Base-by-base conservation (phyloP, 177 flowering plant genomes). In the Vitis hybrid region DNA sequence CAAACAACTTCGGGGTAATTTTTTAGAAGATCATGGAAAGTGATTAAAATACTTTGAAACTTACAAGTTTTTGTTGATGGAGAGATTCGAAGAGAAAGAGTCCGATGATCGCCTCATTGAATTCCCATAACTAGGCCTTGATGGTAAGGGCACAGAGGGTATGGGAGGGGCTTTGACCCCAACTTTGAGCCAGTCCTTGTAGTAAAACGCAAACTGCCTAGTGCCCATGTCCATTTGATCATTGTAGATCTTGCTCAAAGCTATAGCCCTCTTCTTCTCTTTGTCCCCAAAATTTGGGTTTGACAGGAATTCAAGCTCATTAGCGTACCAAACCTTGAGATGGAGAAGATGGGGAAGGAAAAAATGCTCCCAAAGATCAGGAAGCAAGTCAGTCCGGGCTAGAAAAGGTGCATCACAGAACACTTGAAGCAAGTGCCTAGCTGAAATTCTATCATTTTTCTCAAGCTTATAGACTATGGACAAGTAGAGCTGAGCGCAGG, bases 301-400 rank as follows among this genome's bases (percentile, higher is more conserved):
- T 1, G 77, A 62, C 1, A 82, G 57, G 60, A 61, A 17, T 17
- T 86, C 90, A 17, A 77, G 67, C 70, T 90, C 89, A 49, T 80
- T 66, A 9, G 27, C 73, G 75, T 80, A 87, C 95, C 95, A 90
- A 27, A 85, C 67, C 74, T 88, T 86, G 17, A 90, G 69, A 75
- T 90, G 95, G 13, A 88, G 84, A 51, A 90, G 85, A 64, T 90
- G 95, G 2, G 95, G 95, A 4, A 90, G 86, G 70, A 90, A 84
- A 53, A 90, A 79, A 78, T 85, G 88, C 71, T 88, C 91, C 95
- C 95, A 90, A 48, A 90, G 84, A 57, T 88, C 90, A 51, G 92
- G 86, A 41, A 88, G 82, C 73, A 90, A 73, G 32, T 78, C 78
- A 3, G 82, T 83, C 35, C 95, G 65, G 2, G 87, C 90, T 4